These are phyloP conservation scores for Polyporus tsugae DNA, from an alignment of 1,284 basidiomycete species.

Conservation along the genomic window DNA sequence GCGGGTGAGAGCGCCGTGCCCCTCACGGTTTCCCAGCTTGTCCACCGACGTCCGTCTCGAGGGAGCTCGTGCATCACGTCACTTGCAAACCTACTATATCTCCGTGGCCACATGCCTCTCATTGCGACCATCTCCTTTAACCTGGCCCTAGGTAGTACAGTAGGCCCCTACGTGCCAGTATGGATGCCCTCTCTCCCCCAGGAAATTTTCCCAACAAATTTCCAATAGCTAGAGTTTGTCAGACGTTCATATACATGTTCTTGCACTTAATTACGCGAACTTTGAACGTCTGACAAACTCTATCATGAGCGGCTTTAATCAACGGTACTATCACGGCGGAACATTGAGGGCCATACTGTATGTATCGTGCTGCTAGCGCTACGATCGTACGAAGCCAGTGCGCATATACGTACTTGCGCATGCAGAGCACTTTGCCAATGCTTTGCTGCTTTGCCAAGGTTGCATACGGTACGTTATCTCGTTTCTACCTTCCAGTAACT, in stretches of 20 bases:
- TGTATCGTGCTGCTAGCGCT: too few species aligned
- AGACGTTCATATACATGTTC: not conserved
- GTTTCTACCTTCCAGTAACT: not conserved
- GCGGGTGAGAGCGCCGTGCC: slow-evolving; percentile 29
- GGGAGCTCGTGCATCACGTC: not conserved
- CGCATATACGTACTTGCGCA: too few species aligned
- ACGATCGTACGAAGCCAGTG: too few species aligned
- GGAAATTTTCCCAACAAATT: not conserved
- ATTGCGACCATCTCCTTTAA: not conserved
- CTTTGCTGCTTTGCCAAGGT: too few species aligned
- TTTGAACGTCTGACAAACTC: too few species aligned
- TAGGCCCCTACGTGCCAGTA: too few species aligned
- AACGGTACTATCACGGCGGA: too few species aligned
- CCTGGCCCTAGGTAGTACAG: too few species aligned
- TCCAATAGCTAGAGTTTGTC: not conserved
- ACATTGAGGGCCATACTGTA: too few species aligned
- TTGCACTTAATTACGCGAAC: not conserved
- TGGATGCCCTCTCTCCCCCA: not conserved
- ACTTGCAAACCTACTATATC: not conserved
- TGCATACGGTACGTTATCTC: not conserved
- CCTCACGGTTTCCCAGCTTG: not conserved
- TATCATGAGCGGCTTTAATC: too few species aligned
- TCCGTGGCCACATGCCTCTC: not conserved
- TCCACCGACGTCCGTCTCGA: not conserved
- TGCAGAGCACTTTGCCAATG: too few species aligned